Evolutionary conservation across 441 rosid species (phyloP).

Genomic region (Croton laevigatus): DNA sequence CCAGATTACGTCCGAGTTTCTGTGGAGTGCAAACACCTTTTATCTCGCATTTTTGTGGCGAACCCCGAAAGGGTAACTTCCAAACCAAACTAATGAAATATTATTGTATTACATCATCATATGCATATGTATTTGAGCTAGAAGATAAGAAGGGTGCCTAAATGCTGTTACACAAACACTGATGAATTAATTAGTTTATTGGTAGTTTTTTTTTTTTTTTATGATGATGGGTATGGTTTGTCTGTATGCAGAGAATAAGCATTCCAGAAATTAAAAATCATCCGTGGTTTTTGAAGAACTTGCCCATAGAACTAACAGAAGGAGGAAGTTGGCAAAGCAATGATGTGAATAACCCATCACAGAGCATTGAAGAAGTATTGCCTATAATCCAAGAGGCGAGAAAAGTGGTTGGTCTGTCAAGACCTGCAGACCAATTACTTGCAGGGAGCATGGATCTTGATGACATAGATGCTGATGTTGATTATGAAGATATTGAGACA

Average conservation of each 20-base stretch:
- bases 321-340: slow-evolving; percentile 47
- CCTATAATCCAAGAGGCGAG: slow-evolving; percentile 48
- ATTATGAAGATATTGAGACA: slow-evolving; percentile 45
- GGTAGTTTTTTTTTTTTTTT: not conserved
- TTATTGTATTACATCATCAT: not conserved
- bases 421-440: slow-evolving; percentile 24
- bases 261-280: slow-evolving; percentile 53
- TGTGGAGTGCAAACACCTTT: slow-evolving; percentile 46
- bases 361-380: slow-evolving; percentile 47
- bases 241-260: slow-evolving; percentile 46
- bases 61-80: slow-evolving; percentile 48
- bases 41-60: slow-evolving; percentile 57
- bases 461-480: slow-evolving; percentile 45
- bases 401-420: slow-evolving; percentile 30
- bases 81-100: no score
- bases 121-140: not conserved
- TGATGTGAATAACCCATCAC: slow-evolving; percentile 44
- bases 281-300: slow-evolving; percentile 64
- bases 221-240: not conserved
- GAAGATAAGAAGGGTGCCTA: not conserved
- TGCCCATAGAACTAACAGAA: slow-evolving; percentile 54
- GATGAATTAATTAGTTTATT: not conserved
- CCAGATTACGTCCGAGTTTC: slow-evolving; percentile 49
- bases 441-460: slow-evolving; percentile 59
- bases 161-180: not conserved